Evolutionary conservation across 2,329 filamentous ascomycete genomes (phyloP).

Genomic region (Aureobasidium sp.): DNA sequence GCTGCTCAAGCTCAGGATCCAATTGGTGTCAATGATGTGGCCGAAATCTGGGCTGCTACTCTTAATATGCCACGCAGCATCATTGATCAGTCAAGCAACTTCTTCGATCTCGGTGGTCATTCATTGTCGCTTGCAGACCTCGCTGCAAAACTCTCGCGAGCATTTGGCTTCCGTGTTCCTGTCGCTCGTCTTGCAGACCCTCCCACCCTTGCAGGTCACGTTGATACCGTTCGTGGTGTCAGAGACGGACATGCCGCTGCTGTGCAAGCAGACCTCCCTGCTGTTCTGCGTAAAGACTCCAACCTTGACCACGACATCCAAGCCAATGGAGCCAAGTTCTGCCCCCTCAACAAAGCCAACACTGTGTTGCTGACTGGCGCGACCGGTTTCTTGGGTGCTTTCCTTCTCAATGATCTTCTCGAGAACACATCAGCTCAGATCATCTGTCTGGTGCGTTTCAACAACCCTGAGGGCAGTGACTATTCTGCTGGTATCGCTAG

Average conservation of each 20-base stretch:
- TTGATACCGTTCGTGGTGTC: constrained; percentile 63
- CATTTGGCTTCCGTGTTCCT: constrained; percentile 67
- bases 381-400: constrained; percentile 70
- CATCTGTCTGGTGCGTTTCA: constrained; percentile 66
- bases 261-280: constrained; percentile 67
- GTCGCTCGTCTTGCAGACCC: constrained; percentile 64
- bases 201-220: constrained; percentile 64
- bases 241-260: constrained; percentile 67
- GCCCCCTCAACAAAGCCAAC: constrained; percentile 56
- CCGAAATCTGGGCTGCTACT: constrained; percentile 64
- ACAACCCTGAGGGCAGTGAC: constrained; percentile 58
- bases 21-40: constrained; percentile 60
- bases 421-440: constrained; percentile 63
- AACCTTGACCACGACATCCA: constrained; percentile 63
- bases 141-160: constrained; percentile 60
- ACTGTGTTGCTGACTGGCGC: constrained; percentile 67
- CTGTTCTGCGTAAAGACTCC: constrained; percentile 60
- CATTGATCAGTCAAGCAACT: constrained; percentile 64
- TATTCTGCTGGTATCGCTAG: constrained; percentile 62
- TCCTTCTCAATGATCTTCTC: constrained; percentile 62
- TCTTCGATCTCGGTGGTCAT: constrained; percentile 76
- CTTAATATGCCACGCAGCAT: constrained; percentile 57
- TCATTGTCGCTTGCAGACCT: constrained; percentile 71
- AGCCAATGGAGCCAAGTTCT: constrained; percentile 45
- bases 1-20: constrained; percentile 56